These are phyloP conservation scores for Bremia lactucae DNA, from an alignment of 352 stramenopile genomes.

Conservation along the genomic window DNA sequence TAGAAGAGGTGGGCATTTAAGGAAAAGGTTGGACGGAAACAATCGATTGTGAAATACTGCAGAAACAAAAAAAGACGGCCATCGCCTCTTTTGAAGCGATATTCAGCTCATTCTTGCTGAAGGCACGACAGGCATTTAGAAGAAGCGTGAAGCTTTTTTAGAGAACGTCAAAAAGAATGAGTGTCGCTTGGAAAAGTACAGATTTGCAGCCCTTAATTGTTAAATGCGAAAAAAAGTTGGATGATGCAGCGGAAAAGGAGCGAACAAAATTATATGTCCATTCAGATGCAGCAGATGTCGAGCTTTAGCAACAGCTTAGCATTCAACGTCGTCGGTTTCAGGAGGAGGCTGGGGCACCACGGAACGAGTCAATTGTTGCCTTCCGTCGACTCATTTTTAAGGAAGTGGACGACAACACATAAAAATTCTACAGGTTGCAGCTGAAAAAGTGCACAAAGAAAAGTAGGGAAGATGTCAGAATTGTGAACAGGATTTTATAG, in stretches of 20 bases:
- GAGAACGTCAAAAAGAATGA: slow-evolving; percentile 49
- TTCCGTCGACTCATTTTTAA: too few relatives aligned
- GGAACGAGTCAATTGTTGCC: slow-evolving; percentile 46
- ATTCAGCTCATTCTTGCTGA: slow-evolving; percentile 74
- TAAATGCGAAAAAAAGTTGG: slow-evolving; percentile 58
- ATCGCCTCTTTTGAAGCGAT: slow-evolving; percentile 64
- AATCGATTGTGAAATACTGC: slow-evolving; percentile 80
- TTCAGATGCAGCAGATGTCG: slow-evolving; percentile 61
- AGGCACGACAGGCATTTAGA: slow-evolving; percentile 60
- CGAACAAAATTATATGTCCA: slow-evolving; percentile 53
- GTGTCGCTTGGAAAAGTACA: slow-evolving; percentile 49
- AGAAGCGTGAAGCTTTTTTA: slow-evolving; percentile 38
- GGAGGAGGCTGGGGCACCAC: slow-evolving; percentile 50
- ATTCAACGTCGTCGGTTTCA: slow-evolving; percentile 55
- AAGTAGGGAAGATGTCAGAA: too few relatives aligned
- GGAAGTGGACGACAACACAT: slow-evolving; percentile 45
- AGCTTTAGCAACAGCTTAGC: slow-evolving; percentile 74
- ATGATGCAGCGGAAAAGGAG: slow-evolving; percentile 69
- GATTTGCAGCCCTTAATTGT: slow-evolving; percentile 54
- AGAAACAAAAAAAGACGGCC: slow-evolving; percentile 79
- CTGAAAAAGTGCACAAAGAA: slow-evolving; percentile 42
- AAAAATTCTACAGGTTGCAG: slow-evolving; percentile 22
- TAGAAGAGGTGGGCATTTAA: slow-evolving; percentile 61
- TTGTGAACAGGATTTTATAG: too few relatives aligned
- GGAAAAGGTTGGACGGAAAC: slow-evolving; percentile 58